A percentile compares a stretch with the other conserved stretches of the same genome.
Conservation (phyloP, 345 rosid genomes). For the Salix caprea region DNA sequence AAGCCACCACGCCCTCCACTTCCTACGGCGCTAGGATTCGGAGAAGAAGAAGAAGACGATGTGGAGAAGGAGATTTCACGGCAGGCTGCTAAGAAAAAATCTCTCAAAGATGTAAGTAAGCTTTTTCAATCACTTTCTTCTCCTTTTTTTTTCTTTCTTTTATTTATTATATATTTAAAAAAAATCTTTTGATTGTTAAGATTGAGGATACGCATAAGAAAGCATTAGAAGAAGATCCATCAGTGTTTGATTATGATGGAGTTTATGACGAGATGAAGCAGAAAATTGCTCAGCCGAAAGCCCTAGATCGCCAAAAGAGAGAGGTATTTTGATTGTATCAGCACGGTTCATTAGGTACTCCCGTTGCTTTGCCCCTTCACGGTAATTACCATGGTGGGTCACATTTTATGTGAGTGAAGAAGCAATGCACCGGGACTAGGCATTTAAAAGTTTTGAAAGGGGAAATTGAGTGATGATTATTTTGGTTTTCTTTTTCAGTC, state of each 20-base stretch:
- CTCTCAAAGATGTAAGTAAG: constrained; percentile 56
- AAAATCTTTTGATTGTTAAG: constrained; percentile 27
- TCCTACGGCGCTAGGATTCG: constrained; percentile 44
- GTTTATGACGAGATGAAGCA: constrained; percentile 80
- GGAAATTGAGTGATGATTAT: not conserved
- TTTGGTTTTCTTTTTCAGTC: constrained; percentile 44
- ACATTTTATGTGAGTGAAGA: not conserved
- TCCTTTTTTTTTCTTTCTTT: not conserved
- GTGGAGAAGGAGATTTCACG: constrained; percentile 76
- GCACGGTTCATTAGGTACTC: not conserved
- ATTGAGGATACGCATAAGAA: constrained; percentile 82
- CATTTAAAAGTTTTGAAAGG: not conserved
- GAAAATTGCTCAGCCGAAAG: constrained; percentile 43
- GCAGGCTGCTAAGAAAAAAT: constrained; percentile 70
- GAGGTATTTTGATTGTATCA: constrained; percentile 39
- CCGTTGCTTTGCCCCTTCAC: not conserved
- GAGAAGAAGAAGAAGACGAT: constrained; percentile 52
- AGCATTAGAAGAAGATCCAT: constrained; percentile 80
- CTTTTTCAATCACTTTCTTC: not conserved
- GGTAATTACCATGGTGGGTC: not conserved
- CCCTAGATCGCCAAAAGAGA: constrained; percentile 57
- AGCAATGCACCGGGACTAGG: not conserved
- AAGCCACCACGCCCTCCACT: constrained; percentile 52
- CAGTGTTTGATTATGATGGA: constrained; percentile 75
- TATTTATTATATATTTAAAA: not conserved